These are phyloP conservation scores for Phialocephala sp. DNA, from an alignment of 2,329 filamentous ascomycete genomes.

Conservation along the genomic window DNA sequence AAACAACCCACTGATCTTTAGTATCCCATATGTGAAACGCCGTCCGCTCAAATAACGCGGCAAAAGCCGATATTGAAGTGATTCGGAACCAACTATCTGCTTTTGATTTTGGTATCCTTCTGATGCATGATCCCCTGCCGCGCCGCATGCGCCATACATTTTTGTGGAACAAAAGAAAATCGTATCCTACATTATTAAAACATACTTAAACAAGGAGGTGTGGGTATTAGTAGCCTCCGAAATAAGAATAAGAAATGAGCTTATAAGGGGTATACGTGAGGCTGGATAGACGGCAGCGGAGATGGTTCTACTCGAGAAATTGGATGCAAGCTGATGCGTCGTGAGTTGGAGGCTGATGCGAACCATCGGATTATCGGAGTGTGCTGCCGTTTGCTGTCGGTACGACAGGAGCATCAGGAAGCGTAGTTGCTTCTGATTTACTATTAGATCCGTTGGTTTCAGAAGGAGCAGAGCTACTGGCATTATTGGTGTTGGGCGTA, in stretches of 20 bases:
- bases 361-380: not conserved
- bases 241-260: too few species aligned
- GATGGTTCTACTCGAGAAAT: too few species aligned
- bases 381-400: slow-evolving; percentile 4
- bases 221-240: slow-evolving; percentile 3
- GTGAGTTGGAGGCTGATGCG: too few species aligned
- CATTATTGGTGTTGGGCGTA: slow-evolving; percentile 23
- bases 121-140: not conserved
- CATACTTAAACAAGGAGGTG: slow-evolving; percentile 4
- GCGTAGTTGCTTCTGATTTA: not conserved
- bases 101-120: slow-evolving; percentile 9
- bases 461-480: slow-evolving; percentile 28
- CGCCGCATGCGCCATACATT: slow-evolving; percentile 2
- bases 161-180: slow-evolving; percentile 5
- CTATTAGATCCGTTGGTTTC: slow-evolving; percentile 11
- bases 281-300: too few species aligned
- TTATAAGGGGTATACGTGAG: too few species aligned
- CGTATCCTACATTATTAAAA: slow-evolving; percentile 2
- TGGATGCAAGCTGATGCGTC: too few species aligned
- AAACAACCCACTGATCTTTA: not conserved
- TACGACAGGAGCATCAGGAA: slow-evolving; percentile 1
- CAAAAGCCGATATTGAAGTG: slow-evolving; percentile 1
- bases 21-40: not conserved
- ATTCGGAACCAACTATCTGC: slow-evolving; percentile 1
- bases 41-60: not conserved